Base-by-base conservation (phyloP, 768 basidiomycete species). In the Mycena vulgaris region DNA sequence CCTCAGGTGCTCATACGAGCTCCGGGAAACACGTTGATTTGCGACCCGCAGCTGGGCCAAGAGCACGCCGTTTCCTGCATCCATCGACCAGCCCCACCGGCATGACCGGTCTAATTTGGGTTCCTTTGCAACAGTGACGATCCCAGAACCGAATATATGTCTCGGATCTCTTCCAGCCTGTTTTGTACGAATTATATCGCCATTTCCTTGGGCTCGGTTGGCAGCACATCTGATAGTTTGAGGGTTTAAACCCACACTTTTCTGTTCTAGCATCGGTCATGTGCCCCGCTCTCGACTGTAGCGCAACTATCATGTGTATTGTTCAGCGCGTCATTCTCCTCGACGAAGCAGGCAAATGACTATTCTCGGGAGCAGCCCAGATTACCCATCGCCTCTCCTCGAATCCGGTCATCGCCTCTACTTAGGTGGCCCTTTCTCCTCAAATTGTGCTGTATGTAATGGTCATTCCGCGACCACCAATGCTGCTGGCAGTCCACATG, bases 271-370 rank as follows among this genome's bases (percentile, higher is more conserved):
- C n/a, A n/a, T n/a, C 25, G 37, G 39, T 23, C 55, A 57, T 65
- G 42, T 47, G 55, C 33, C 39, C 52, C 27, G 27, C 33, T 55
- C 30, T 35, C 59, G 16, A 37, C 33, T 23, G 47, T 35, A 27
- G 40, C n/a, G n/a, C 40, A 57, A 35, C 23, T 45, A 57, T 65
- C 64, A 65, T 48, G 55, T 65, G 64, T 11, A 14, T 62, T n/a
- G n/a, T 35, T 37, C 33, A 23, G 60, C 27, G 27, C 5, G 11
- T 17, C 31, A 17, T 8, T 21, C 28, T 35, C 25, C 25, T 57
- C 63, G 19, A 37, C 47, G 25, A 55, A 45, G 40, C 25, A 10
- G 16, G 27, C 23, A 28, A n/a, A 5, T 9, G 1, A 33, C 21
- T 31, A 40, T 23, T 16, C 27, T 9, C 5, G 39, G 21, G 56